Evolutionary conservation across 202 grass and related monocot species (phyloP), one percentile per base, ranked within the genome.

Genomic region (Digitaria exilis): DNA sequence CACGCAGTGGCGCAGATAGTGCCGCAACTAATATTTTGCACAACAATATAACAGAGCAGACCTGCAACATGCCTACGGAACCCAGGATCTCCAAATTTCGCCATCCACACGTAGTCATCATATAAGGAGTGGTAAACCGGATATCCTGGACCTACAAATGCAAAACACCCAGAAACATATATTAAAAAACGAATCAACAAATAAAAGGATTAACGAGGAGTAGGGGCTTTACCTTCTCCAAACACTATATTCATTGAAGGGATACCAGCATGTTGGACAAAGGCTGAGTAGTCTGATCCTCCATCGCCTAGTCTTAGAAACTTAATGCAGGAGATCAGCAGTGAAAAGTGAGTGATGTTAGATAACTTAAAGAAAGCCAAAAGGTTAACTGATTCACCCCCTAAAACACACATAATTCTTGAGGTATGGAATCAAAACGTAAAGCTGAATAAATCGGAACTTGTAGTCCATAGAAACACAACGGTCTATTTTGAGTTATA

Each of bases 71-170:
- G 90, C 78, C 90, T 86, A 69, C 67, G 88, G 82, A 97, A 97
- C 50, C 86, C 82, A 26, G 95, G 95, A 78, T 97, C 95, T 60
- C 79, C 95, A 26, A 93, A 97, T 84, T 94, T 97, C 44, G 79
- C 86, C 92, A 97, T 91, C 95, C 95, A 98, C 9, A 91, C 45
- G 10, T 88, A 95, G 65, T 93, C 92, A 81, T 98, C 96, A 30
- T 93, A 98, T n/a, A 98, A 37, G 32, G 96, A 90, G 63, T 98
- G 96, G 76, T 98, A 95, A 74, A 95, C 92, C 1, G 92, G 96
- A 73, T 95, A 93, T 58, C 80, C 96, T 54, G 88, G 84, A 50
- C 88, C 84, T 90, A 71, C 6, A 69, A 18, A 55, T 3, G 22
- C 17, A 44, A 56, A 70, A n/a, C 18, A 3, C 19, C 29, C 21